phyloP scores from a whole-genome alignment of 2,329 filamentous ascomycete genomes.

The Elsinoe necatrix region DNA sequence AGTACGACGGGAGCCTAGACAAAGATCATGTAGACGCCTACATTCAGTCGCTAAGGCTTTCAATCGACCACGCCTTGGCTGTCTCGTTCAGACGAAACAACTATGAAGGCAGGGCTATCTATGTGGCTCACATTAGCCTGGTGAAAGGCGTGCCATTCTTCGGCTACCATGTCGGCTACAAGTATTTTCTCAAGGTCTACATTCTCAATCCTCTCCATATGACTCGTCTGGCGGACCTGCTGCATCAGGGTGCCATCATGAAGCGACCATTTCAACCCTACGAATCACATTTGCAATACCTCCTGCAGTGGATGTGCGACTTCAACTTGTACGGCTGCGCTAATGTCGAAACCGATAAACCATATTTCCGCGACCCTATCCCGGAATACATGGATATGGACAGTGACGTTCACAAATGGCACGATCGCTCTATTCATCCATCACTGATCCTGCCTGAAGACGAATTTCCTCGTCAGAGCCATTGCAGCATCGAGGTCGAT shows the following conservation, averaged over 20 bases:
- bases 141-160: constrained; percentile 95
- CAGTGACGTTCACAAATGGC: constrained; percentile 62
- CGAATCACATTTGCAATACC: constrained; percentile 85
- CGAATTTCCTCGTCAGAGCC: constrained; percentile 66
- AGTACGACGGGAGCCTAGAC: constrained; percentile 62
- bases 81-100: constrained; percentile 73
- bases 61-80: constrained; percentile 83
- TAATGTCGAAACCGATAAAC: constrained; percentile 66
- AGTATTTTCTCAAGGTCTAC: constrained; percentile 88
- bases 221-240: constrained; percentile 76
- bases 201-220: constrained; percentile 80
- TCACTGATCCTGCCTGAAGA: constrained; percentile 54
- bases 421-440: constrained; percentile 60
- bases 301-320: constrained; percentile 96
- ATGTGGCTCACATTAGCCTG: constrained; percentile 82
- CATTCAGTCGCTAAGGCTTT: constrained; percentile 69
- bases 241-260: constrained; percentile 82
- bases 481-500: constrained; percentile 85
- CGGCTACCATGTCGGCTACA: constrained; percentile 88
- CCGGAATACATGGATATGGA: constrained; percentile 60
- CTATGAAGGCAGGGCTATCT: constrained; percentile 59
- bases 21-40: constrained; percentile 57
- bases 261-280: constrained; percentile 80
- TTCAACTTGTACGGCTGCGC: constrained; percentile 95
- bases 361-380: constrained; percentile 66